These are phyloP conservation scores for Bipolaris zeicola DNA, from an alignment of 2,329 filamentous ascomycete species.

Conservation along the genomic window DNA sequence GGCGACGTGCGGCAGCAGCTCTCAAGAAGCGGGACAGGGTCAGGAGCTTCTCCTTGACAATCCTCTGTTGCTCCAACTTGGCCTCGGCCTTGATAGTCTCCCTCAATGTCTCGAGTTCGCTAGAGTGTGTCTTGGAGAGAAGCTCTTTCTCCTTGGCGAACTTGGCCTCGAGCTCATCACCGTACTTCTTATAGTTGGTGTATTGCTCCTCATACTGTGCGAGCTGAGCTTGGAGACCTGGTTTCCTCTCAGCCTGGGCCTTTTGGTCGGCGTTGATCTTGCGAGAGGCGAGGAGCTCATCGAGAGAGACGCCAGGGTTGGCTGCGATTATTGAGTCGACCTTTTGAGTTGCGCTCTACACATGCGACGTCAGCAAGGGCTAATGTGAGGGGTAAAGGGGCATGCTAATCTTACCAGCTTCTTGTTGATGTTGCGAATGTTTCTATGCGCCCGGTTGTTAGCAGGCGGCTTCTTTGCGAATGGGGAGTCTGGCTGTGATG, in stretches of 20 bases:
- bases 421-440: constrained; percentile 89
- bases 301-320: constrained; percentile 72
- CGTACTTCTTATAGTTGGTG: constrained; percentile 74
- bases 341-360: constrained; percentile 71
- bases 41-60: constrained; percentile 67
- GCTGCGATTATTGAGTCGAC: constrained; percentile 72
- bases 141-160: constrained; percentile 63
- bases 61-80: constrained; percentile 53
- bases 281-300: constrained; percentile 71
- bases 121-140: constrained; percentile 61
- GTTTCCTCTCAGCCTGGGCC: constrained; percentile 77
- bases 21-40: constrained; percentile 79
- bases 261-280: constrained; percentile 84
- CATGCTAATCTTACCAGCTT: constrained; percentile 73
- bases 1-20: constrained; percentile 74
- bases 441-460: constrained; percentile 59
- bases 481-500: constrained; percentile 4
- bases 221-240: constrained; percentile 70
- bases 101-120: constrained; percentile 61
- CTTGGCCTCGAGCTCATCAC: constrained; percentile 71
- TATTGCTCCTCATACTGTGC: constrained; percentile 75
- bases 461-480: constrained; percentile 11
- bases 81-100: constrained; percentile 63
- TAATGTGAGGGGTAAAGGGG: constrained; percentile 3
- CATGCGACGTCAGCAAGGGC: constrained; percentile 26